Evolutionary conservation across 2,329 filamentous ascomycete genomes (phyloP), one percentile per base, ranked within the genome.

Genomic region (Penicillium sp.): DNA sequence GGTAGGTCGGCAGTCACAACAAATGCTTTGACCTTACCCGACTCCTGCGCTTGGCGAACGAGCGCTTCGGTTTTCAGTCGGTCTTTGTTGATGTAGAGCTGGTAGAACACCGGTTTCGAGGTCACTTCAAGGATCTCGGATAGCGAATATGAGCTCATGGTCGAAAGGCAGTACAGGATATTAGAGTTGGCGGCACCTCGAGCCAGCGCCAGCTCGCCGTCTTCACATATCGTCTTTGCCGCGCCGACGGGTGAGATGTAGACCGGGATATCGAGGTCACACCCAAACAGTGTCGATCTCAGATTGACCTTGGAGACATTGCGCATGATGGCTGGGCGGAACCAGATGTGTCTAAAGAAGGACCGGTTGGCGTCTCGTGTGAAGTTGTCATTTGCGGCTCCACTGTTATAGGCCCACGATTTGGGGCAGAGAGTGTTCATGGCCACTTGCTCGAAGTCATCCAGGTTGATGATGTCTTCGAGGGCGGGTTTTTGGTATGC

Each of bases 341-440:
- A 78, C 73, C 74, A 78, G 31, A 83, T 79, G 4, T 76, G 72
- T 35, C 73, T 71, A 53, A 78, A 80, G 67, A 75, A 71, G 5
- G 69, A 65, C 47, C 67, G 70, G 60, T 82, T 82, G 15, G 71
- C 68, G 31, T 75, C 70, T 43, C 73, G 67, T 0, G 79, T 80
- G 31, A 78, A 67, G 25, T 74, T 74, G 56, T 81, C 76, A 0
- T 78, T 81, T 1, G 79, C 78, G 7, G 78, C 80, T 1, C 74
- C 76, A 8, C 75, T 78, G 64, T 80, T 80, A 79, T 96, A 97
- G 17, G 89, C 92, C 92, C 92, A 97, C 0, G 92, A 92, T 6
- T 87, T 88, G 80, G 89, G 92, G 83, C 92, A 95, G 91, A 96
- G 95, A 57, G 92, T 85, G 37, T 86, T 81, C 71, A 88, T 87